Conservation (phyloP, 352 stramenopile species). For the Plasmopara muralis region DNA sequence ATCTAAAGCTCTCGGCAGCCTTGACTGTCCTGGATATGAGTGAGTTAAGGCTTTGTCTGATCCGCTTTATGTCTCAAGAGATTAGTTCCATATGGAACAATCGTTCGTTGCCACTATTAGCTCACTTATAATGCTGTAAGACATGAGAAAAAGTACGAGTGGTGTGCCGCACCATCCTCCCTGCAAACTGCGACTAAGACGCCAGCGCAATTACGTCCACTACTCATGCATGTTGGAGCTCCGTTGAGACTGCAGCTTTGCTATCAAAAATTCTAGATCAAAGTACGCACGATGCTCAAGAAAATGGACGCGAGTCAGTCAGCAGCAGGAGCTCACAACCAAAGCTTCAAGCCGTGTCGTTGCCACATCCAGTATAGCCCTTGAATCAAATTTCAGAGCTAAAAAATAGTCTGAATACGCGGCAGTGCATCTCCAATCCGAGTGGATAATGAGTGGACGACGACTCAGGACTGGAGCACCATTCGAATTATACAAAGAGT, state of each 20-base stretch:
- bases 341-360: slow-evolving; percentile 22
- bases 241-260: slow-evolving; percentile 62
- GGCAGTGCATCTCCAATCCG: slow-evolving; percentile 5
- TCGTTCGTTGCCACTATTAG: too few species aligned
- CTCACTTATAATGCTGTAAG: slow-evolving; percentile 42
- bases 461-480: slow-evolving; percentile 19
- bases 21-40: too few species aligned
- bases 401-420: slow-evolving; percentile 9
- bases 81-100: too few species aligned
- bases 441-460: slow-evolving; percentile 13
- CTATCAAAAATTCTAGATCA: slow-evolving; percentile 70
- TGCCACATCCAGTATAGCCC: slow-evolving; percentile 50
- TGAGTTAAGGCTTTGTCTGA: too few species aligned
- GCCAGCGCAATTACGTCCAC: slow-evolving; percentile 21
- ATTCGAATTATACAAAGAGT: too few species aligned
- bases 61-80: too few species aligned
- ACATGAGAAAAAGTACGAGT: slow-evolving; percentile 38
- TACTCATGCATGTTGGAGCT: slow-evolving; percentile 35
- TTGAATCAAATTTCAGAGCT: slow-evolving; percentile 38
- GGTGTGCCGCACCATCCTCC: slow-evolving; percentile 6
- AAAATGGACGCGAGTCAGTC: slow-evolving; percentile 33
- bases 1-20: too few species aligned
- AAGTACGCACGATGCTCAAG: slow-evolving; percentile 52
- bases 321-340: slow-evolving; percentile 18
- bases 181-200: slow-evolving; percentile 18